A percentile compares a stretch with the other conserved stretches of the same genome.
Evolutionary conservation across 176 grass and related monocot genomes (phyloP).

Genomic region (Lolium rigidum): DNA sequence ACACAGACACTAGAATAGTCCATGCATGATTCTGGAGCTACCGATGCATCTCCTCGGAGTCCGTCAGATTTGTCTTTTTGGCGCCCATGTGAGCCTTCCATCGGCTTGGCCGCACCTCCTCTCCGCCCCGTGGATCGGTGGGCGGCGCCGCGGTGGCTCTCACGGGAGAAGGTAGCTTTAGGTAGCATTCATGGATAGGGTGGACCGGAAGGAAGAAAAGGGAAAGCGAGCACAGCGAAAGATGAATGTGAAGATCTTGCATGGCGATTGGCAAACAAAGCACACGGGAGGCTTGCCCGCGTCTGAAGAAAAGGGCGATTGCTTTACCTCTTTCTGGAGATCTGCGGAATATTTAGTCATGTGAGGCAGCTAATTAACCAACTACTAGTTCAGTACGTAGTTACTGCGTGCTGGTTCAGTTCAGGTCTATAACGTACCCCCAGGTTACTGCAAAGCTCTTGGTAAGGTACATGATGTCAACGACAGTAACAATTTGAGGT

Average conservation of each 20-base stretch:
- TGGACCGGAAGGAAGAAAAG: constrained; percentile 40
- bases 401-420: neutral
- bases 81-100: constrained; percentile 49
- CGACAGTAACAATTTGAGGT: constrained; percentile 20
- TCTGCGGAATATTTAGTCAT: constrained; percentile 48
- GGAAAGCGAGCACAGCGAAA: neutral
- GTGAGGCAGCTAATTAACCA: constrained; percentile 35
- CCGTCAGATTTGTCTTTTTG: constrained; percentile 30
- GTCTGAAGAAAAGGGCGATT: constrained; percentile 49
- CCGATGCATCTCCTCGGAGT: constrained; percentile 16
- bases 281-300: constrained; percentile 42
- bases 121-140: neutral
- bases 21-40: constrained; percentile 7
- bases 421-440: neutral
- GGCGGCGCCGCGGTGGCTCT: constrained; percentile 19
- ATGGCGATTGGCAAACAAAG: constrained; percentile 35
- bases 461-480: neutral
- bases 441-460: constrained; percentile 13
- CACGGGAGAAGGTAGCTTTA: constrained; percentile 48
- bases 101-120: constrained; percentile 47
- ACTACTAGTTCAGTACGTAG: no score
- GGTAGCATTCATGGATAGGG: constrained; percentile 31
- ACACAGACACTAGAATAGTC: neutral
- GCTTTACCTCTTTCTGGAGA: constrained; percentile 52
- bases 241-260: constrained; percentile 34